Evolutionary conservation across 2,329 filamentous ascomycete genomes (phyloP), one percentile per base, ranked within the genome.

Genomic region (Botrytis deweyae): DNA sequence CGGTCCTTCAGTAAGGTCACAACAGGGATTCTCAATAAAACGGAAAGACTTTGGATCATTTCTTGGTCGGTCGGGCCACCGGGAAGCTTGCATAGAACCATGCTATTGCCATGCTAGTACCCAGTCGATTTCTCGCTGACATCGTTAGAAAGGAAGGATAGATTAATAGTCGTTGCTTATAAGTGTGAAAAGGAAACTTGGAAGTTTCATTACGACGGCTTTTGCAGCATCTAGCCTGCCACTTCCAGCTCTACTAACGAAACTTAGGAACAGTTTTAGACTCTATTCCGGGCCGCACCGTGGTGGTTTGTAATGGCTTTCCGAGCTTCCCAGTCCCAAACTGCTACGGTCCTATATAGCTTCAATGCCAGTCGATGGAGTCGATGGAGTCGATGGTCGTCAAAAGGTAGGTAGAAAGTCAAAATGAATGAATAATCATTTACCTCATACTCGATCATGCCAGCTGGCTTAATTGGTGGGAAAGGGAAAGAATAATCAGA

Each of bases 91-190:
- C 72, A 73, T 61, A 29, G 42, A 55, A 63, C 72, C 72, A 70
- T 73, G 72, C 58, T 62, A 46, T 64, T 44, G 65, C 66, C 66
- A 73, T 73, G 72, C 72, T 70, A 63, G 59, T 58, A 73, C 72
- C 72, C 66, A 59, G 64, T 70, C 65, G 12, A 29, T 69, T 66
- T 58, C 29, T 58, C 20, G 49, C 49, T 68, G 65, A 49, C 42
- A 72, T 71, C 40, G 58, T 63, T 63, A 59, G 58, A 66, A 38
- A 65, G 20, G 52, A 55, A 16, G n/a, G 42, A 61, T 65, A 40
- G 25, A 67, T 36, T 40, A 42, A 55, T 42, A 29, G 66, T 65
- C 36, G n/a, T 55, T 66, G 38, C 36, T 42, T 46, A 40, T 62
- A 62, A 38, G 33, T 62, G 20, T 4, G 33, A 40, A 62, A 38